phyloP scores from a whole-genome alignment of 2,329 filamentous ascomycete genomes.

The Pseudogymnoascus verrucosus region DNA sequence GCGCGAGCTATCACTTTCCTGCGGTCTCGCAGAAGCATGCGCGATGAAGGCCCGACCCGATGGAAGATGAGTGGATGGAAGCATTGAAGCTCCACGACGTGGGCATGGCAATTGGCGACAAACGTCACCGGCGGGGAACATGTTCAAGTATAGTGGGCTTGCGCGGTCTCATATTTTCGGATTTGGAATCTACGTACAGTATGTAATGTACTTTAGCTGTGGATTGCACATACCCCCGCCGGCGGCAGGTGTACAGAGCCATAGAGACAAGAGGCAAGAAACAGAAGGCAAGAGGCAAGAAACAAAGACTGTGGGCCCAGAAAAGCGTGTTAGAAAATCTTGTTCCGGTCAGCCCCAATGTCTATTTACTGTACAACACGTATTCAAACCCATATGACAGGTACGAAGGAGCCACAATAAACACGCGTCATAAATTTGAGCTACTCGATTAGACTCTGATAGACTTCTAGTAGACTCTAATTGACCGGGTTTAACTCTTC shows the following conservation, averaged over 20 bases:
- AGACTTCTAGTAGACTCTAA: neutral
- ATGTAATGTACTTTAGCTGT: neutral
- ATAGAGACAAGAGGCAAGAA: neutral
- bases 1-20: neutral
- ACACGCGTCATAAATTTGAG: neutral
- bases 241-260: neutral
- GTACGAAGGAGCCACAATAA: neutral
- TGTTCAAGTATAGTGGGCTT: neutral
- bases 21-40: neutral
- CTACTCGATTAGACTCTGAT: neutral
- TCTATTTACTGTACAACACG: neutral
- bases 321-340: neutral
- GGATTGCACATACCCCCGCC: neutral
- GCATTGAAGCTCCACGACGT: neutral
- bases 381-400: neutral
- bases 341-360: neutral
- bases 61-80: neutral
- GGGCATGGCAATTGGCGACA: neutral
- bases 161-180: neutral
- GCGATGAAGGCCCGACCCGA: neutral
- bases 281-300: too few relatives aligned
- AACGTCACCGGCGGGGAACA: neutral
- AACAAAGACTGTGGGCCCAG: neutral
- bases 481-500: neutral
- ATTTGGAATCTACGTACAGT: neutral